phyloP scores from a whole-genome alignment of 2,329 filamentous ascomycete genomes.

The Diaporthe sp. region DNA sequence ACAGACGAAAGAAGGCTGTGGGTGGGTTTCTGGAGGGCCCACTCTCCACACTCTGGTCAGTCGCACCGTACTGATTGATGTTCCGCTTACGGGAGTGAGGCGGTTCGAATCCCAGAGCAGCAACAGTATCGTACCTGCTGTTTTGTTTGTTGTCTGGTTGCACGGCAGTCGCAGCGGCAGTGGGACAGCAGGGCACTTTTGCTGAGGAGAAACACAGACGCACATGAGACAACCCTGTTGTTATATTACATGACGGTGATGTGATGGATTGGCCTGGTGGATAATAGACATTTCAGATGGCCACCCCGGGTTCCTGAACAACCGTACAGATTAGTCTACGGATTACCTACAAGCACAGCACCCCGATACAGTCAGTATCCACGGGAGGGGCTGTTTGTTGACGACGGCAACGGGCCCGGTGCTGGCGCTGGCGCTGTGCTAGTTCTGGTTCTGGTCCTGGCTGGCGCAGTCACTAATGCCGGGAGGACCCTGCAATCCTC shows the following conservation, averaged over 20 bases:
- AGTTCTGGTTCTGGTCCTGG: constrained; percentile 10
- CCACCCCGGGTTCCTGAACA: background rate
- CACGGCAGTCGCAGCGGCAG: constrained; percentile 4
- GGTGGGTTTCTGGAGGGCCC: background rate
- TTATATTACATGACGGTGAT: background rate
- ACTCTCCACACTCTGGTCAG: background rate
- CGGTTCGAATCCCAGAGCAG: background rate
- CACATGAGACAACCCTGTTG: constrained; percentile 24
- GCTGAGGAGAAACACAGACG: background rate
- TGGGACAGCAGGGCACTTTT: background rate
- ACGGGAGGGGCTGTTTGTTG: constrained; percentile 17
- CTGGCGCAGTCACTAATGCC: background rate
- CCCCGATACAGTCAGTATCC: background rate
- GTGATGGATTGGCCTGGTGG: background rate
- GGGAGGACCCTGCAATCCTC: constrained; percentile 19
- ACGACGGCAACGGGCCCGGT: constrained; percentile 25
- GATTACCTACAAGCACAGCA: background rate
- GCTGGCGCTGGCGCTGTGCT: background rate
- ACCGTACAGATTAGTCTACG: background rate
- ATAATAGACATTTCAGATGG: background rate
- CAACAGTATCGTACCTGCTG: background rate
- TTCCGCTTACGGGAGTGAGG: background rate
- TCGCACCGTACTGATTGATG: background rate
- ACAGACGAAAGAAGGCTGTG: constrained; percentile 20
- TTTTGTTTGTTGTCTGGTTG: constrained; percentile 28